Conservation (phyloP, 2,329 filamentous ascomycete species). For the Celoporthe dispersa region DNA sequence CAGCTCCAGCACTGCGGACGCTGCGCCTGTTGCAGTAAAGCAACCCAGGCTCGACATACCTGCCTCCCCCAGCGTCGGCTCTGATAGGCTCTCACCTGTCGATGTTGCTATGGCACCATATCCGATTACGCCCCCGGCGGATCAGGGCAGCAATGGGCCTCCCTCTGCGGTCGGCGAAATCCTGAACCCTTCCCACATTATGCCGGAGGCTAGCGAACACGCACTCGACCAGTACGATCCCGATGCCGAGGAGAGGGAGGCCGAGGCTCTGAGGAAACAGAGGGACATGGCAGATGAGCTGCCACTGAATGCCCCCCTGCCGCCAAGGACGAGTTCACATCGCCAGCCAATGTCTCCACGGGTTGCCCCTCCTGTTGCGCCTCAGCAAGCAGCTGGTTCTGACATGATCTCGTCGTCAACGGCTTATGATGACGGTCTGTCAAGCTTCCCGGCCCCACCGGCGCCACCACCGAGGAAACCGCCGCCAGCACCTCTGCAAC, state of each 20-base stretch:
- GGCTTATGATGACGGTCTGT: constrained; percentile 49
- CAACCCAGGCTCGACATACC: constrained; percentile 44
- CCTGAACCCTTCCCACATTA: constrained; percentile 59
- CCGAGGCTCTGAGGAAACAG: constrained; percentile 50
- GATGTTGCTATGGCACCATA: constrained; percentile 65
- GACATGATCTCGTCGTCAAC: constrained; percentile 48
- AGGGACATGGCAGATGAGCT: constrained; percentile 52
- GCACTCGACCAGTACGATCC: constrained; percentile 61
- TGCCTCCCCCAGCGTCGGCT: constrained; percentile 55
- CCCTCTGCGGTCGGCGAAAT: constrained; percentile 54
- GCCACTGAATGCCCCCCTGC: constrained; percentile 55
- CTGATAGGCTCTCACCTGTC: constrained; percentile 62
- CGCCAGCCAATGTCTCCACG: constrained; percentile 60
- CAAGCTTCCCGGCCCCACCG: constrained; percentile 56
- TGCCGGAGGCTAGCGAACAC: constrained; percentile 66
- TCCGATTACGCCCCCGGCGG: constrained; percentile 66
- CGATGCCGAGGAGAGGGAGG: constrained; percentile 55
- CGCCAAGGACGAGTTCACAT: constrained; percentile 60
- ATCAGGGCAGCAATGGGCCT: constrained; percentile 44
- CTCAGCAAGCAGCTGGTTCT: constrained; percentile 41
- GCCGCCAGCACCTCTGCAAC: constrained; percentile 81
- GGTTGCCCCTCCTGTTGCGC: constrained; percentile 46
- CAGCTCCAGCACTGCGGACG: constrained; percentile 33
- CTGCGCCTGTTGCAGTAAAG: constrained; percentile 38
- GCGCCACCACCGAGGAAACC: constrained; percentile 74